Conservation (phyloP, 768 basidiomycete species). For the Hygrophorus russula region DNA sequence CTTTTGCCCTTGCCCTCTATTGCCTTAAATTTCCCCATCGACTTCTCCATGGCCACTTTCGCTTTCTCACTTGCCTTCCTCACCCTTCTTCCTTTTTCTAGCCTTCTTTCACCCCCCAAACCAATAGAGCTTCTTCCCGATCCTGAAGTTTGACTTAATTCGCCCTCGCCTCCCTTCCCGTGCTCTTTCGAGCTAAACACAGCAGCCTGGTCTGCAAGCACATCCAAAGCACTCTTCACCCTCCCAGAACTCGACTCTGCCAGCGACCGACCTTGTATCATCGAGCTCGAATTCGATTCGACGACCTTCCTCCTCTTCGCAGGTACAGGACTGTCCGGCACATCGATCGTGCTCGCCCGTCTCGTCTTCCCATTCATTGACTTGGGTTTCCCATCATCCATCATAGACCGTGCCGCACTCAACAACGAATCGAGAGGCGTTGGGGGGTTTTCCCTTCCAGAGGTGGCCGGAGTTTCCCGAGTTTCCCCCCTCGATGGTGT, state of each 20-base stretch:
- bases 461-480: neutral
- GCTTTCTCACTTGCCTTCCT: slow-evolving; percentile 3
- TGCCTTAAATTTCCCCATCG: slow-evolving; percentile 6
- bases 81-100: neutral
- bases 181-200: slow-evolving; percentile 5
- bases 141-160: no score
- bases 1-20: slow-evolving; percentile 9
- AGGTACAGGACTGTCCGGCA: neutral
- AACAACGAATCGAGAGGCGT: slow-evolving; percentile 48
- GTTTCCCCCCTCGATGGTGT: slow-evolving; percentile 1
- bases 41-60: slow-evolving; percentile 5
- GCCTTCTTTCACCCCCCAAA: neutral
- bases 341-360: slow-evolving; percentile 1
- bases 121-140: neutral
- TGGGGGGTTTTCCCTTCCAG: slow-evolving; percentile 18
- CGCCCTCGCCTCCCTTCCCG: neutral
- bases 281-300: neutral
- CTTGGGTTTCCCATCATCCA: slow-evolving; percentile 17
- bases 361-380: slow-evolving; percentile 5
- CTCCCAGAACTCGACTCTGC: slow-evolving; percentile 11
- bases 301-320: slow-evolving; percentile 5
- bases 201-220: slow-evolving; percentile 59
- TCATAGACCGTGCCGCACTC: slow-evolving; percentile 45
- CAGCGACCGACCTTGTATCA: neutral
- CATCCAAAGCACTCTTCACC: slow-evolving; percentile 50